Evolutionary conservation across 208 protist species (phyloP).

Genomic region (Wallacemonas sp.): DNA sequence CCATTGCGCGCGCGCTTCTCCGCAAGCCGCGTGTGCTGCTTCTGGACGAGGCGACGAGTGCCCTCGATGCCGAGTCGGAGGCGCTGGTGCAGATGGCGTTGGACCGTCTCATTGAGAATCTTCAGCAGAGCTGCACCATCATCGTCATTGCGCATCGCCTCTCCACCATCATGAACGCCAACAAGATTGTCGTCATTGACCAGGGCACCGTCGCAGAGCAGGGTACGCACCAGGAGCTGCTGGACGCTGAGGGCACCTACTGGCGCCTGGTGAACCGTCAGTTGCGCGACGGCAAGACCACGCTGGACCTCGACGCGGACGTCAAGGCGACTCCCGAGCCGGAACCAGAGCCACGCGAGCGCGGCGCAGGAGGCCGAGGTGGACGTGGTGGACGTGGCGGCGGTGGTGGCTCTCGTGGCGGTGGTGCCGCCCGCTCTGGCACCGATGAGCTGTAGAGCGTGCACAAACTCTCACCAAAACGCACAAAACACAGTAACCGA

Average conservation of each 20-base stretch:
- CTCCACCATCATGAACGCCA: slow-evolving; percentile 51
- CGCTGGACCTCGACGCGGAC: slow-evolving; percentile 40
- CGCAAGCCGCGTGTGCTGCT: slow-evolving; percentile 80
- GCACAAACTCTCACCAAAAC: too few relatives aligned
- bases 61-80: slow-evolving; percentile 80
- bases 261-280: slow-evolving; percentile 41
- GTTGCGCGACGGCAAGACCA: slow-evolving; percentile 33
- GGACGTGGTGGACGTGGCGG: slow-evolving; percentile 12
- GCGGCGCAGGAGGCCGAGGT: slow-evolving; percentile 3
- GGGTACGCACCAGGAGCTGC: slow-evolving; percentile 50
- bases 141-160: slow-evolving; percentile 69
- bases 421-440: background rate
- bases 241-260: slow-evolving; percentile 33
- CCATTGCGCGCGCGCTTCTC: slow-evolving; percentile 93
- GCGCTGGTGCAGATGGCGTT: slow-evolving; percentile 90
- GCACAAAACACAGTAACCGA: too few relatives aligned
- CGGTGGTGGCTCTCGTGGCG: background rate
- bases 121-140: slow-evolving; percentile 62
- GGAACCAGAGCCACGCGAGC: slow-evolving; percentile 2
- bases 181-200: slow-evolving; percentile 65
- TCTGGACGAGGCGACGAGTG: slow-evolving; percentile 94
- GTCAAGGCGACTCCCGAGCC: background rate
- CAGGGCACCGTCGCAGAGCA: slow-evolving; percentile 46
- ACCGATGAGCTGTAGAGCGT: background rate
- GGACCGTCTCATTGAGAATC: slow-evolving; percentile 39